phyloP scores from a whole-genome alignment of 139 green algal genomes.

The Cymbomonas tetramitiformis region DNA sequence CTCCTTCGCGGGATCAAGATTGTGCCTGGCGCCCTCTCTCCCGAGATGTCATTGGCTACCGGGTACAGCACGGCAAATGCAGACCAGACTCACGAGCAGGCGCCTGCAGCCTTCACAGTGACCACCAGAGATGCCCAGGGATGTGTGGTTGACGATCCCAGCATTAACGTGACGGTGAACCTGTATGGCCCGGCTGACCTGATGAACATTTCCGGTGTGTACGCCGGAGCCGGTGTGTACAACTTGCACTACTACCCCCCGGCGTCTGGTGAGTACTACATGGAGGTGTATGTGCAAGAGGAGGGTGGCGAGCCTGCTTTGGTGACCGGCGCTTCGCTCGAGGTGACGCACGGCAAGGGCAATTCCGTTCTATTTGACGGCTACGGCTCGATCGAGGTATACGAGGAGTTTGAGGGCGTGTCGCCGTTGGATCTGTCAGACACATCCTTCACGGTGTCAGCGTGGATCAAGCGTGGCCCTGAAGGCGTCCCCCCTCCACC shows the following conservation, averaged over 20 bases:
- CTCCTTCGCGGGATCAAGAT: background rate
- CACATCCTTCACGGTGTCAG: conserved; percentile 1
- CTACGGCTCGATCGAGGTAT: conserved; percentile 11
- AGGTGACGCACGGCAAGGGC: conserved; percentile 3
- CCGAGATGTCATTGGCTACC: background rate
- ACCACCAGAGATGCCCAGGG: conserved; percentile 2
- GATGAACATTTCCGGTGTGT: background rate
- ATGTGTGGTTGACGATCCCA: conserved; percentile 2
- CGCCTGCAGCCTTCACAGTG: too few species aligned
- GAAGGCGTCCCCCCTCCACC: background rate
- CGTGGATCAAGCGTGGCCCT: conserved; percentile 15
- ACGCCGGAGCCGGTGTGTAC: conserved; percentile 7
- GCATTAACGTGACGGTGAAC: background rate
- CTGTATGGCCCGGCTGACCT: too few species aligned
- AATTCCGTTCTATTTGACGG: conserved; percentile 12
- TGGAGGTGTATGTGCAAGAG: background rate
- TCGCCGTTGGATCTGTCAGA: conserved; percentile 9
- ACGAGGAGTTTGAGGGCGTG: background rate
- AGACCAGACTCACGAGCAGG: background rate
- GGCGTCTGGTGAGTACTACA: conserved; percentile 6
- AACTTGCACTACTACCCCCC: background rate
- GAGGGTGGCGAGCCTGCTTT: background rate
- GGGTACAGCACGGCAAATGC: too few species aligned
- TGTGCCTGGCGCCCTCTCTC: background rate
- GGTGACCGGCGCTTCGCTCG: too few species aligned